These are phyloP conservation scores for Candida alai DNA, from an alignment of 805 yeast species.

Conservation along the genomic window DNA sequence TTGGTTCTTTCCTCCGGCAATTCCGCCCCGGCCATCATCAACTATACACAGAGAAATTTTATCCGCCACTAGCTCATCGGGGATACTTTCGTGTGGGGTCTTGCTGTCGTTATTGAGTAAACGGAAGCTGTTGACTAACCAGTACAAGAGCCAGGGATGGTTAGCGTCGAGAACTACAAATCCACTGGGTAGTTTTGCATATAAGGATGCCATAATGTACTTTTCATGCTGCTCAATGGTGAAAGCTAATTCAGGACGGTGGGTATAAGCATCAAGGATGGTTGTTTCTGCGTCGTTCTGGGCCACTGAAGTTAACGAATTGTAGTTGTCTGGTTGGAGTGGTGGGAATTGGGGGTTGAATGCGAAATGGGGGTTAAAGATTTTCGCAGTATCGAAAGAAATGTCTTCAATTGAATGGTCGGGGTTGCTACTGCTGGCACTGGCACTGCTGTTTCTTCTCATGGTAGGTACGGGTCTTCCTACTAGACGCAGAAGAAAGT, in stretches of 20 bases:
- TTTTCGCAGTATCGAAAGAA: too few relatives aligned
- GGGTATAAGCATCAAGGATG: constrained; percentile 14
- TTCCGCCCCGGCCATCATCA: constrained; percentile 46
- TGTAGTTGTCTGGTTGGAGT: constrained; percentile 16
- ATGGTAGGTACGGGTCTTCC: too few relatives aligned
- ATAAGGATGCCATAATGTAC: constrained; percentile 41
- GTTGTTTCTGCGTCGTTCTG: constrained; percentile 32
- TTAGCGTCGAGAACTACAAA: constrained; percentile 73
- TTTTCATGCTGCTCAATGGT: constrained; percentile 34
- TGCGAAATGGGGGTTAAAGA: too few relatives aligned
- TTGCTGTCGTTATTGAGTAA: constrained; percentile 13
- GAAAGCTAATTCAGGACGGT: constrained; percentile 9
- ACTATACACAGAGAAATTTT: constrained; percentile 26
- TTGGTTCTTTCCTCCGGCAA: constrained; percentile 85
- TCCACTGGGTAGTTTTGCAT: constrained; percentile 43
- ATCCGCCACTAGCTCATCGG: constrained; percentile 16
- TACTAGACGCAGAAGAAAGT: background rate
- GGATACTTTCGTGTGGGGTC: too few relatives aligned
- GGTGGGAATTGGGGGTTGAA: constrained; percentile 1
- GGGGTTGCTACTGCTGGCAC: too few relatives aligned
- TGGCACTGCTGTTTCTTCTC: too few relatives aligned
- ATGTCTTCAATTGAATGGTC: too few relatives aligned
- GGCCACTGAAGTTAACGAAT: constrained; percentile 32
- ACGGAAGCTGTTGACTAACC: constrained; percentile 58
- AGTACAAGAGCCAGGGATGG: constrained; percentile 87